Conservation (phyloP, 2,329 filamentous ascomycete species). For the Cercospora nicotianae region DNA sequence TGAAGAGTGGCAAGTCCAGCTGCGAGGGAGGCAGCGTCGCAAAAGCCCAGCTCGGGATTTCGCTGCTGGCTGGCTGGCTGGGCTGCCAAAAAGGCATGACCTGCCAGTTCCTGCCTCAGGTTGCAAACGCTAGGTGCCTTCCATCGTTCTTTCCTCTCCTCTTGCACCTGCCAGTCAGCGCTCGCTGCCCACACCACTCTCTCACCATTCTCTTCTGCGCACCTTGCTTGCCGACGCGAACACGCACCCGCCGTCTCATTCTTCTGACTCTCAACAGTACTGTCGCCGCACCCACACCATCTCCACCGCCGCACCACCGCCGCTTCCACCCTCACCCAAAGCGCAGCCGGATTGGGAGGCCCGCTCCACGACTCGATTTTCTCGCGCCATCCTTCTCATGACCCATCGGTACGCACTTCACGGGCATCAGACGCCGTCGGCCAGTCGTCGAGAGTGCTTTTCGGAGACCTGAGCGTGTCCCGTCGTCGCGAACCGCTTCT, state of each 20-base stretch:
- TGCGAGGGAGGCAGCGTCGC: background rate
- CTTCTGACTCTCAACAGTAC: background rate
- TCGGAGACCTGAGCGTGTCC: conserved; percentile 2
- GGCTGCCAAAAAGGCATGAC: background rate
- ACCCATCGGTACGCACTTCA: conserved; percentile 16
- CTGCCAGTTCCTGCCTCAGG: background rate
- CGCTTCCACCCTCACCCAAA: conserved; percentile 7
- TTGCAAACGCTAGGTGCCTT: background rate
- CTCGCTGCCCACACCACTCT: conserved; percentile 1
- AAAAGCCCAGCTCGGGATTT: background rate
- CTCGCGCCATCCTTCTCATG: conserved; percentile 21
- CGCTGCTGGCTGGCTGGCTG: background rate
- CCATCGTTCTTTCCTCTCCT: conserved; percentile 5
- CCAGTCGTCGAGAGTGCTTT: conserved; percentile 4
- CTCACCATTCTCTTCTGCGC: conserved; percentile 6
- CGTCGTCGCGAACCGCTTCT: conserved; percentile 16
- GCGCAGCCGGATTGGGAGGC: conserved; percentile 14
- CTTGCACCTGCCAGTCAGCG: conserved; percentile 1
- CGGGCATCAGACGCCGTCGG: conserved; percentile 6
- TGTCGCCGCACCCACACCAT: conserved; percentile 1
- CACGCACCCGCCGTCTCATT: background rate
- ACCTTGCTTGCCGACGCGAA: background rate
- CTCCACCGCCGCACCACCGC: conserved; percentile 7
- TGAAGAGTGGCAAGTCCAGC: background rate
- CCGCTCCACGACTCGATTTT: conserved; percentile 14